Conservation (phyloP, 495 filamentous ascomycete species). For the Neurospora pannonica region DNA sequence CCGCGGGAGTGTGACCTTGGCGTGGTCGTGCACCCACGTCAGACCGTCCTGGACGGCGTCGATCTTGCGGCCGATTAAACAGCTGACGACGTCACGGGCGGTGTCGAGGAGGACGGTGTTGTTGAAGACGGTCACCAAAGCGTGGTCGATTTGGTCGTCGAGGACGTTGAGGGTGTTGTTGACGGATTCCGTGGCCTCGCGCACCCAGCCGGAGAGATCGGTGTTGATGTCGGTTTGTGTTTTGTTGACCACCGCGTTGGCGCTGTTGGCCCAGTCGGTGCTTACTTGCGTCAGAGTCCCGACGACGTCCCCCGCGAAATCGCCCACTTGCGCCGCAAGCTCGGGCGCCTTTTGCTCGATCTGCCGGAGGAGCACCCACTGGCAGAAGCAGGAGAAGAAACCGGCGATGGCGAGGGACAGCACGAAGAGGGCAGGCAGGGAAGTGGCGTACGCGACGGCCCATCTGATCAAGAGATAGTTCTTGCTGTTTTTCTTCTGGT, state of each 20-base stretch:
- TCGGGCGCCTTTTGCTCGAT: conserved; percentile 69
- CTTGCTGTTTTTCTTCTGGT: conserved; percentile 28
- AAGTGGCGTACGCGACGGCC: conserved; percentile 80
- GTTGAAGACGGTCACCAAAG: conserved; percentile 69
- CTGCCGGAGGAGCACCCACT: conserved; percentile 64
- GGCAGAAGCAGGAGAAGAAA: conserved; percentile 73
- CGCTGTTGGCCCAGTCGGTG: conserved; percentile 60
- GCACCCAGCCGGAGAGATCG: conserved; percentile 83
- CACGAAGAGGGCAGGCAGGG: conserved; percentile 75
- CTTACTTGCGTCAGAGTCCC: conserved; percentile 61
- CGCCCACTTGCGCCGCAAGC: conserved; percentile 64
- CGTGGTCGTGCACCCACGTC: conserved; percentile 81
- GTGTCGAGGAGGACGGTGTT: conserved; percentile 66
- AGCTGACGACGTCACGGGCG: conserved; percentile 62
- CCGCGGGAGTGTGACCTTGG: conserved; percentile 70
- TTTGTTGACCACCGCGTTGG: conserved; percentile 67
- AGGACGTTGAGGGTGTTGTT: conserved; percentile 82
- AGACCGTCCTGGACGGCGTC: conserved; percentile 70
- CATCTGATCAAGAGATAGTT: conserved; percentile 68
- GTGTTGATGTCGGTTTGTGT: conserved; percentile 55
- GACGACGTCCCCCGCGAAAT: conserved; percentile 77
- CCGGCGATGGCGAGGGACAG: conserved; percentile 79
- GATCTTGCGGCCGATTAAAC: conserved; percentile 68
- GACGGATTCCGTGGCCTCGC: conserved; percentile 65
- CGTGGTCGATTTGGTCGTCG: conserved; percentile 59